These are phyloP conservation scores for Panaeolus papilionaceus DNA, from an alignment of 768 basidiomycete genomes.

Conservation along the genomic window DNA sequence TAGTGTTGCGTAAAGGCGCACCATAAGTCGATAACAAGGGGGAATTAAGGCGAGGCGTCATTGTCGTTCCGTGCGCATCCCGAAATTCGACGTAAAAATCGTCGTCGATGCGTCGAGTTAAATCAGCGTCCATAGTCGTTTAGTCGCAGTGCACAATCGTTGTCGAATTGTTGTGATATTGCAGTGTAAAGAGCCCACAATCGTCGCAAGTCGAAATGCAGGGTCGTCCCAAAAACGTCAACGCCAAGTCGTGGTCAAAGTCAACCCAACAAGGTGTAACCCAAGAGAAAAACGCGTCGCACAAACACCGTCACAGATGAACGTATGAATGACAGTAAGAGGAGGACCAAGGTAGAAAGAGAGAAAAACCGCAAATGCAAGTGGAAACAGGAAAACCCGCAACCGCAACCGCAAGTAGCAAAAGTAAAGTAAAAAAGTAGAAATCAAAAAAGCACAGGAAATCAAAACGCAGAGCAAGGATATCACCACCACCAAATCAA, in stretches of 20 bases:
- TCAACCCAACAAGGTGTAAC: too few relatives aligned
- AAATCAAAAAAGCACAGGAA: too few relatives aligned
- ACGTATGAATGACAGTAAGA: background rate
- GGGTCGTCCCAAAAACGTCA: too few relatives aligned
- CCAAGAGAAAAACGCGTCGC: background rate
- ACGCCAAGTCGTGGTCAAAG: too few relatives aligned
- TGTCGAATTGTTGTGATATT: too few relatives aligned
- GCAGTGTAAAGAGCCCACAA: too few relatives aligned
- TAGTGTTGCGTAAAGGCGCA: background rate
- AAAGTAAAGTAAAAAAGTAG: too few relatives aligned
- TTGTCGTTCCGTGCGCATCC: constrained; percentile 4
- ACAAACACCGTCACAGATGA: background rate
- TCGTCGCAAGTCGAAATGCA: too few relatives aligned
- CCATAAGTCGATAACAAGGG: background rate
- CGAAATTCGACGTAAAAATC: constrained; percentile 6
- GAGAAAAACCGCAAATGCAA: background rate
- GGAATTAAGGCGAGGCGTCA: background rate
- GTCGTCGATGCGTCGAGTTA: constrained; percentile 1
- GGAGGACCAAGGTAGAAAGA: background rate
- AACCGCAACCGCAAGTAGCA: too few relatives aligned
- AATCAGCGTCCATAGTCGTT: background rate
- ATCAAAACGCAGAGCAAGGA: too few relatives aligned
- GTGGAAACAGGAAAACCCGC: too few relatives aligned
- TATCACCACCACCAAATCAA: too few relatives aligned
- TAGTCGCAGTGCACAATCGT: background rate